A percentile compares a stretch with the other conserved stretches of the same genome.
phyloP scores from a whole-genome alignment of 2,329 filamentous ascomycete species.

The Hymenoscyphus albidus region DNA sequence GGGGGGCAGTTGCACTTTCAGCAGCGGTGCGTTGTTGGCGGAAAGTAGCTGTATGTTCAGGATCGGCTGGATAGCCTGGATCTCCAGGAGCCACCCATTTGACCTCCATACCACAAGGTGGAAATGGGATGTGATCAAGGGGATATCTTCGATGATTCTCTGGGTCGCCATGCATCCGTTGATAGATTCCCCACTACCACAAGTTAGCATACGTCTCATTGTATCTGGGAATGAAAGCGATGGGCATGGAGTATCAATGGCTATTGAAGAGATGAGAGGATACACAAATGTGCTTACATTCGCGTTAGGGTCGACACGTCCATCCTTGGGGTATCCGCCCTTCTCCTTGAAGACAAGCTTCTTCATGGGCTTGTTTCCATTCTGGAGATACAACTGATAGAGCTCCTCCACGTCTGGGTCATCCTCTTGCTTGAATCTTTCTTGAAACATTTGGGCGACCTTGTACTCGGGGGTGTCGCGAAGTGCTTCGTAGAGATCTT shows the following conservation, averaged over 20 bases:
- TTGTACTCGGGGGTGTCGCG: conserved; percentile 1
- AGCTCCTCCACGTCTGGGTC: conserved; percentile 1
- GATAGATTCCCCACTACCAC: conserved; percentile 1
- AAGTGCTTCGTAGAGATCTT: neutral
- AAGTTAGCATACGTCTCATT: too few species aligned
- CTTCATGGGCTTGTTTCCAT: conserved; percentile 6
- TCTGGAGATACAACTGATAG: neutral
- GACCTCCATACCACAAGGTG: neutral
- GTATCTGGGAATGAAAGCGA: too few species aligned
- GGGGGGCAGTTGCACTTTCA: neutral
- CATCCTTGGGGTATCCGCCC: conserved; percentile 2
- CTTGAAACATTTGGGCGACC: neutral
- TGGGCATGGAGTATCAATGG: too few species aligned
- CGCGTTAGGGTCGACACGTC: neutral
- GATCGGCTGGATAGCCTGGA: neutral
- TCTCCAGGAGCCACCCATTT: neutral
- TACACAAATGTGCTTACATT: neutral
- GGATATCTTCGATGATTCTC: conserved; percentile 1
- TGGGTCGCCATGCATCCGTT: conserved; percentile 1
- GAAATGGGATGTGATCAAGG: conserved; percentile 7
- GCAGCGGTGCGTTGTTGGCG: neutral
- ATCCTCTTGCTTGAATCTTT: neutral
- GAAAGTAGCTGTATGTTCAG: neutral
- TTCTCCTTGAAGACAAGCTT: conserved; percentile 5
- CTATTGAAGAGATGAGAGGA: too few species aligned